Evolutionary conservation across 1,284 basidiomycete species (phyloP), one percentile per base, ranked within the genome.

Genomic region (Exsudoporus floridanus): DNA sequence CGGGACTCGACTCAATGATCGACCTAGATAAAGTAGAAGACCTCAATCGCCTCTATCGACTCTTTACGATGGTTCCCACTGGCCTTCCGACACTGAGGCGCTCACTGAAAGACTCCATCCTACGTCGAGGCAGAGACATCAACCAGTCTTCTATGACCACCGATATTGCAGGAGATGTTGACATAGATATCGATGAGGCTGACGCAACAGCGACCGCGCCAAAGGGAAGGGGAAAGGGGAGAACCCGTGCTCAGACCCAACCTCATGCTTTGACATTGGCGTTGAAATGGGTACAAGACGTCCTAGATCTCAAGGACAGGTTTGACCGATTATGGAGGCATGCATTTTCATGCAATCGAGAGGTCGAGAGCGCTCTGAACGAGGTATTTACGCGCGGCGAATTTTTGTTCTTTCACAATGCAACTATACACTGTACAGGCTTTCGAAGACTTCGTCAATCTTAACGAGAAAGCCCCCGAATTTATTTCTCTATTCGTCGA

Each of bases 401-500:
- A 1, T 30, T 12, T 4, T 30, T 30, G 4, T 13, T 5, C 28
- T 12, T 30, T 31, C n/a, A n/a, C n/a, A n/a, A 19, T 23, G 23
- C 37, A 54, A 28, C 54, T 45, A 39, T 39, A 28, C n/a, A 53
- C 31, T 39, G 19, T 28, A 43, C 52, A 96, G 92, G 95, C 94
- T 0, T 98, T 98, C 64, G 88, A 91, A 69, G 82, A 86, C 0
- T 97, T 99, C 70, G 86, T 99, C 69, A 98, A 99, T 71, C 75
- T 80, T 35, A 94, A 98, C 66, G 81, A 84, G 43, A 90, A 92
- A 60, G 84, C 93, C 9, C 87, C 97, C 3, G 97, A 99, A 65
- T 99, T 88, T 70, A 92, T 98, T 46, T 99, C 96, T 2, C 75
- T 99, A 52, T 99, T 94, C 73, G 95, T 99, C 58, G 97, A 99